Conservation (phyloP, 1,139 yeast species). For the Suhomyces terraborum region DNA sequence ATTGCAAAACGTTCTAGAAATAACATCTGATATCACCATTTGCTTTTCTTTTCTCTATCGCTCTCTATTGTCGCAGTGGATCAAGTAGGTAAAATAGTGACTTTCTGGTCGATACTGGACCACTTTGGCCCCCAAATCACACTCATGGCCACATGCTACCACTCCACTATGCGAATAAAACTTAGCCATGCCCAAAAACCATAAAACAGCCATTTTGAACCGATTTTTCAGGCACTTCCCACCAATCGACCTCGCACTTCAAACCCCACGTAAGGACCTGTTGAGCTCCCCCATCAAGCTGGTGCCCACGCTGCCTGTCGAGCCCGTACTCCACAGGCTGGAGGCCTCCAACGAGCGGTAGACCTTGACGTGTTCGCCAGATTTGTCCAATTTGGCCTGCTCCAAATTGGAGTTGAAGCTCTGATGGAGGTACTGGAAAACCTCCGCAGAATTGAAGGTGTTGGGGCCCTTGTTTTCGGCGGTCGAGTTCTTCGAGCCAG, state of each 20-base stretch:
- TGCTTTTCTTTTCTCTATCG: no score
- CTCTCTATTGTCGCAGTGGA: no score
- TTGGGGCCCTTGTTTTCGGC: neutral
- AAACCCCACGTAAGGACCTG: constrained; percentile 14
- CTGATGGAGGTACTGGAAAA: constrained; percentile 21
- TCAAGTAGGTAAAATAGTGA: no score
- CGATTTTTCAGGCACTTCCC: neutral
- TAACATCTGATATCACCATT: no score
- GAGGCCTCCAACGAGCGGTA: constrained; percentile 27
- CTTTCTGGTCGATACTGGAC: no score
- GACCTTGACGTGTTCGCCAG: constrained; percentile 21
- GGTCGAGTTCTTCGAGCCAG: neutral
- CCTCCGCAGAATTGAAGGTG: constrained; percentile 21
- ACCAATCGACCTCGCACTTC: no score
- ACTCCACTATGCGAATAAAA: no score
- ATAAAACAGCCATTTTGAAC: neutral
- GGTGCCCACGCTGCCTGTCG: constrained; percentile 19
- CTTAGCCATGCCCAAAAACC: no score
- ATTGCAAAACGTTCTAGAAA: no score
- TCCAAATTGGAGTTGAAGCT: constrained; percentile 20
- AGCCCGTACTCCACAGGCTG: constrained; percentile 26
- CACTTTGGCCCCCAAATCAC: no score
- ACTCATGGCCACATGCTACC: no score
- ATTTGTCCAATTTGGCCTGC: constrained; percentile 22
- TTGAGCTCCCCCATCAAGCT: constrained; percentile 26